Evolutionary conservation across 1,284 basidiomycete species (phyloP), one percentile per base, ranked within the genome.

Genomic region (Kalmanozyma brasiliensis): DNA sequence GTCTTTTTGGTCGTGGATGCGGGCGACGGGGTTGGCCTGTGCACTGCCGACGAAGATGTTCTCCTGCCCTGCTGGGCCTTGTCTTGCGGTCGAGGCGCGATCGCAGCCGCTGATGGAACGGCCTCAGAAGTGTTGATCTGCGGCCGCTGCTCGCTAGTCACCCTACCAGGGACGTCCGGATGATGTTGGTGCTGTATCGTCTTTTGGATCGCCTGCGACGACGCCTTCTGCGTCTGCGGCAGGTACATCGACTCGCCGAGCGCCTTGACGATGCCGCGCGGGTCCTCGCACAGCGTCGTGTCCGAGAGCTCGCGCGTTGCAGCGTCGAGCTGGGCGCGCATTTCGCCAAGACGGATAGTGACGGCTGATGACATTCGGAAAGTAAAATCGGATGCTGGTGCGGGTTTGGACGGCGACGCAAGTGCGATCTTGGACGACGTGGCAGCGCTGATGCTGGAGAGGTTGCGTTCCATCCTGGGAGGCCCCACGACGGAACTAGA

Each of bases 281-380:
- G 19, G 7, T 48, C 46, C 13, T 30, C 38, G 13, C 19, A 24
- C 8, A 23, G 23, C 5, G 23, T 26, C 22, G 33, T 38, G 34
- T 52, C 42, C 1, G 52, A 42, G 14, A 63, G 37, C 10, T 60
- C 49, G 40, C 49, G 49, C 0, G 59, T 43, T 5, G 66, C 66
- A 14, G 40, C 56, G 34, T 69, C 60, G 19, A 69, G 52, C 47
- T 52, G 59, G 1, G 55, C 59, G 10, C 66, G 49, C 38, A 69
- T 16, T 17, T 79, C 76, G 38, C 77, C 74, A 36, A 83, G 82
- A 30, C 83, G 81, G 9, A 77, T 55, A 41, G 83, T 82, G 51
- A 79, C 46, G 11, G 47, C 40, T n/a, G 52, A 64, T 2, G 67
- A 45, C 57, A 64, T 60, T 33, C 57, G 49, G 22, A 70, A 64